These are phyloP conservation scores for Mycena galopus DNA, from an alignment of 768 basidiomycete genomes.

Conservation along the genomic window DNA sequence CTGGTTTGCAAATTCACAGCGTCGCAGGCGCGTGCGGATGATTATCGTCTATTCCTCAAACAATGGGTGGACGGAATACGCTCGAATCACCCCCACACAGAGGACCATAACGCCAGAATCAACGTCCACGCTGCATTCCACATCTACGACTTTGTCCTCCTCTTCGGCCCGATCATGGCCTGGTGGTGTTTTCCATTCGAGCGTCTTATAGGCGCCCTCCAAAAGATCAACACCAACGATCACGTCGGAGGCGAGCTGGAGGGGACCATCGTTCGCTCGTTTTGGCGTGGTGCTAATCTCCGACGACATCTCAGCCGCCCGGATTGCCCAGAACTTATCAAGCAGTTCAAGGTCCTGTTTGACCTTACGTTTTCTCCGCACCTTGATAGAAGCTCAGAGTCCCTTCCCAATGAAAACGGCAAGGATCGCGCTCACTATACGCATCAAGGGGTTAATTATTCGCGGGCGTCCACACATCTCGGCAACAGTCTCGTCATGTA, in stretches of 20 bases:
- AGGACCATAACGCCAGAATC: neutral
- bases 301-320: too few relatives aligned
- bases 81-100: slow-evolving; percentile 37
- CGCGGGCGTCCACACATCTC: slow-evolving; percentile 1
- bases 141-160: slow-evolving; percentile 46
- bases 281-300: too few relatives aligned
- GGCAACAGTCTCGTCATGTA: slow-evolving; percentile 10
- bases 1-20: slow-evolving; percentile 33
- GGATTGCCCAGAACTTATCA: too few relatives aligned
- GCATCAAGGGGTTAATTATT: neutral
- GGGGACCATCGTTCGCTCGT: too few relatives aligned
- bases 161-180: slow-evolving; percentile 50
- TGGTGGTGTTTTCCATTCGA: slow-evolving; percentile 59
- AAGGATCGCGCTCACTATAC: too few relatives aligned
- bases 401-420: too few relatives aligned
- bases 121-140: slow-evolving; percentile 50
- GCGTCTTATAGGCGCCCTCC: slow-evolving; percentile 49
- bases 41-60: slow-evolving; percentile 30
- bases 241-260: slow-evolving; percentile 38
- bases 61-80: slow-evolving; percentile 40
- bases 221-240: slow-evolving; percentile 47
- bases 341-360: too few relatives aligned
- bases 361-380: too few relatives aligned
- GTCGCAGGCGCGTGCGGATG: neutral
- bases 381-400: too few relatives aligned